Evolutionary conservation across 352 stramenopile genomes (phyloP).

Genomic region (Pelagophyceae sp.): DNA sequence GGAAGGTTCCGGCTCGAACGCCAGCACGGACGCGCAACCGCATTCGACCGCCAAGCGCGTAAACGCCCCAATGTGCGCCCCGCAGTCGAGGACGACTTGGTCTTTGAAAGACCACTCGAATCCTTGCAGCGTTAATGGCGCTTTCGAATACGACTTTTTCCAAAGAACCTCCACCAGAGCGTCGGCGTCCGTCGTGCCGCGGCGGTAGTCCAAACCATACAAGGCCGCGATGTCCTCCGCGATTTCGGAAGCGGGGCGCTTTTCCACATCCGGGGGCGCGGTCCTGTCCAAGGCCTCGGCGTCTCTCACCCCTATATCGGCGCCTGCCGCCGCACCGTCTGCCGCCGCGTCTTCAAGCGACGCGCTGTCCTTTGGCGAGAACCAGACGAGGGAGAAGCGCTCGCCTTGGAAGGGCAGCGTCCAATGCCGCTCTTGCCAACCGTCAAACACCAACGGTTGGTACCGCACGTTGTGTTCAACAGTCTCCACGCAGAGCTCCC

Average conservation of each 20-base stretch:
- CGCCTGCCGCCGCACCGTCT: not conserved
- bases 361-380: too few species aligned
- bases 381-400: constrained; percentile 66
- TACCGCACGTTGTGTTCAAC: constrained; percentile 59
- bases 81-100: constrained; percentile 20
- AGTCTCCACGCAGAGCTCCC: constrained; percentile 61
- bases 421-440: constrained; percentile 67
- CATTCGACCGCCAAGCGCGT: constrained; percentile 32
- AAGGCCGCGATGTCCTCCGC: not conserved
- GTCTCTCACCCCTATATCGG: too few species aligned
- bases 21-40: constrained; percentile 33
- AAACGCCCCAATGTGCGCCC: constrained; percentile 43
- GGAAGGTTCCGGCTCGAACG: constrained; percentile 40
- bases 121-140: too few species aligned
- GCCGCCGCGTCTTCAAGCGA: not conserved
- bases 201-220: not conserved
- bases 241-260: too few species aligned
- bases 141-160: too few species aligned
- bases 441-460: constrained; percentile 63
- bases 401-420: constrained; percentile 63
- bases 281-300: too few species aligned
- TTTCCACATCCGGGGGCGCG: too few species aligned
- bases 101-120: too few species aligned
- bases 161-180: constrained; percentile 5
- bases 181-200: not conserved